Conservation (phyloP, 345 rosid species). For the Theobroma cacao region DNA sequence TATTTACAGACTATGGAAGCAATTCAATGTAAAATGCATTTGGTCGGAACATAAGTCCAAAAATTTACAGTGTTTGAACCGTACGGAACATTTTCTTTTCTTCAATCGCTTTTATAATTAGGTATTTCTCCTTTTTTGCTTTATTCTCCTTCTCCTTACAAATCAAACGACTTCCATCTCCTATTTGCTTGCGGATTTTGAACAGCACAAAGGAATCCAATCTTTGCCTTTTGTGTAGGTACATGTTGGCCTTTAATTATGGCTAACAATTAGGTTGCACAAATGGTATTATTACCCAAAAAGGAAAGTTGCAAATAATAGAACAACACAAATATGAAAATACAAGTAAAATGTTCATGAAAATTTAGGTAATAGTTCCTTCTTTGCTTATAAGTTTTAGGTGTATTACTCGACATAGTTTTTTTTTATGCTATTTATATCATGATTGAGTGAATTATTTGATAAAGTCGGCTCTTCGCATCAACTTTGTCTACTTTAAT, state of each 20-base stretch:
- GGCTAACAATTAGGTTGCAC: too few relatives aligned
- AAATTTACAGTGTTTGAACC: constrained; percentile 13
- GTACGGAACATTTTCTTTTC: constrained; percentile 16
- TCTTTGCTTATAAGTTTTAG: too few relatives aligned
- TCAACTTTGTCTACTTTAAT: too few relatives aligned
- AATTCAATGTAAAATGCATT: background rate
- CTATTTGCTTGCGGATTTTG: background rate
- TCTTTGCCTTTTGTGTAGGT: background rate
- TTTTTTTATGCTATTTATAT: too few relatives aligned
- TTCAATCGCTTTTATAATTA: background rate
- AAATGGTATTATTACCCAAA: too few relatives aligned
- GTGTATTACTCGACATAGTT: too few relatives aligned
- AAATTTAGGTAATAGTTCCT: too few relatives aligned
- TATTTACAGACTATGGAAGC: background rate
- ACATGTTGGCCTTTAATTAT: background rate
- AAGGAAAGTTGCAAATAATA: too few relatives aligned
- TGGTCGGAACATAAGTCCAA: background rate
- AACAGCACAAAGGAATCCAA: background rate
- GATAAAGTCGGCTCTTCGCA: too few relatives aligned
- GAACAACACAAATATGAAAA: too few relatives aligned
- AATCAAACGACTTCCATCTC: background rate
- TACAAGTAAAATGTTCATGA: too few relatives aligned
- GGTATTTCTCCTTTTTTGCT: background rate
- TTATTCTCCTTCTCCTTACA: background rate
- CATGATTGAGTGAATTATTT: too few relatives aligned